phyloP scores from a whole-genome alignment of 768 basidiomycete species.

The Rickenella mellea region DNA sequence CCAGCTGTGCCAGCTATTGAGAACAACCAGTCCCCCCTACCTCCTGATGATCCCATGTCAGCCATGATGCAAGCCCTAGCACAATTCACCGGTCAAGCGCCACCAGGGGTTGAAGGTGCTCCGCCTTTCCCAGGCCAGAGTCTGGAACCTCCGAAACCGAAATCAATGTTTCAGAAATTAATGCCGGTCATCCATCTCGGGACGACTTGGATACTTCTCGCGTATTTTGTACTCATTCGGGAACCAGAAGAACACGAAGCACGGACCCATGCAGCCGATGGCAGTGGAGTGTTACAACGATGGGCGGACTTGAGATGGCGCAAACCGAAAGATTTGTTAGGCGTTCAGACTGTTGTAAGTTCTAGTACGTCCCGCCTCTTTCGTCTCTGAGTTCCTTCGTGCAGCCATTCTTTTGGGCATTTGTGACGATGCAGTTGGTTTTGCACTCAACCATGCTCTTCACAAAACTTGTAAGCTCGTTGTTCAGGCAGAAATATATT shows the following conservation, averaged over 20 bases:
- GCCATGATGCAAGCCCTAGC: slow-evolving; percentile 22
- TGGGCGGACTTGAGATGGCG: slow-evolving; percentile 50
- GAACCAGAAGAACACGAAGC: slow-evolving; percentile 47
- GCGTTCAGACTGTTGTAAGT: slow-evolving; percentile 52
- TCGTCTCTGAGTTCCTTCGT: not conserved
- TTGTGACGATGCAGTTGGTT: slow-evolving; percentile 60
- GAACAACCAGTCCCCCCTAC: slow-evolving; percentile 1
- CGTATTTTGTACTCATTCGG: slow-evolving; percentile 56
- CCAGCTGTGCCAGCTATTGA: slow-evolving; percentile 3
- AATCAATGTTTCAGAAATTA: slow-evolving; percentile 45
- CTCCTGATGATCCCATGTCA: slow-evolving; percentile 20
- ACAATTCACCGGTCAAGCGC: slow-evolving; percentile 17
- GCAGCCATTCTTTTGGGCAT: slow-evolving; percentile 80
- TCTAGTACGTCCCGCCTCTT: slow-evolving; percentile 1
- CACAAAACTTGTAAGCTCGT: slow-evolving; percentile 48
- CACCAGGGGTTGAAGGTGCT: slow-evolving; percentile 12
- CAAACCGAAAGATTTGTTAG: slow-evolving; percentile 28
- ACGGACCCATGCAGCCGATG: slow-evolving; percentile 23
- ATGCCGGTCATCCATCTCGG: slow-evolving; percentile 59
- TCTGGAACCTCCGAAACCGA: slow-evolving; percentile 15
- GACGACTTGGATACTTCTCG: slow-evolving; percentile 54
- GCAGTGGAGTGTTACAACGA: slow-evolving; percentile 26
- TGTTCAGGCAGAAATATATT: not conserved
- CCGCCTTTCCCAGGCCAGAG: slow-evolving; percentile 2
- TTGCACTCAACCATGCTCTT: slow-evolving; percentile 69